Evolutionary conservation across 805 yeast species (phyloP).

Genomic region (Hemisphaericaspora nanyangensis): DNA sequence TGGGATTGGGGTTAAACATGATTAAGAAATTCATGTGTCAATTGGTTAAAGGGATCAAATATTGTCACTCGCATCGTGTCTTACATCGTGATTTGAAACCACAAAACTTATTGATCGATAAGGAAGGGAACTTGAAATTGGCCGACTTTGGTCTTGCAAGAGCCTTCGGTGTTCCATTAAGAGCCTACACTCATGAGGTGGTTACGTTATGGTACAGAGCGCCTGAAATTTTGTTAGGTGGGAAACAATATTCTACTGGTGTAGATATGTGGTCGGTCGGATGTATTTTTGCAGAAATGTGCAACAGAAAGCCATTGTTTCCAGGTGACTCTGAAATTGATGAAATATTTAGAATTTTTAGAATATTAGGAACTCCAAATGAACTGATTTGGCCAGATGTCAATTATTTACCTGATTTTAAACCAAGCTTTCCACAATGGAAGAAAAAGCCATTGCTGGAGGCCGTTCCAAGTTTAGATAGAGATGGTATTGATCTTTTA

Average conservation of each 20-base stretch:
- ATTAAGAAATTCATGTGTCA: slow-evolving; percentile 93
- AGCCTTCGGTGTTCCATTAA: slow-evolving; percentile 94
- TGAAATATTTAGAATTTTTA: slow-evolving; percentile 89
- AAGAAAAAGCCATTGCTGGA: slow-evolving; percentile 63
- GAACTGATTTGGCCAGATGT: slow-evolving; percentile 96
- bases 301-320: slow-evolving; percentile 88
- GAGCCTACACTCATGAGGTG: slow-evolving; percentile 97
- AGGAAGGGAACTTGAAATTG: slow-evolving; percentile 85
- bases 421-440: slow-evolving; percentile 93
- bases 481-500: slow-evolving; percentile 79
- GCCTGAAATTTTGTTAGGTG: slow-evolving; percentile 93
- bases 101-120: slow-evolving; percentile 89
- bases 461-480: slow-evolving; percentile 74
- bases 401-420: slow-evolving; percentile 84
- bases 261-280: slow-evolving; percentile 99
- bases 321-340: slow-evolving; percentile 98
- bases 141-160: slow-evolving; percentile 90
- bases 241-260: slow-evolving; percentile 95
- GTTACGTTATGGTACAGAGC: slow-evolving; percentile 98
- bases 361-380: slow-evolving; percentile 90
- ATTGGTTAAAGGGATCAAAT: slow-evolving; percentile 82
- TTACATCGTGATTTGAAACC: slow-evolving; percentile 96
- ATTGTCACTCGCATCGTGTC: slow-evolving; percentile 92
- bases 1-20: slow-evolving; percentile 84
- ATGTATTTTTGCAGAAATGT: slow-evolving; percentile 97